A percentile compares a stretch with the other conserved stretches of the same genome.
Evolutionary conservation across 805 yeast species (phyloP).

Genomic region (Brettanomyces custersianus): DNA sequence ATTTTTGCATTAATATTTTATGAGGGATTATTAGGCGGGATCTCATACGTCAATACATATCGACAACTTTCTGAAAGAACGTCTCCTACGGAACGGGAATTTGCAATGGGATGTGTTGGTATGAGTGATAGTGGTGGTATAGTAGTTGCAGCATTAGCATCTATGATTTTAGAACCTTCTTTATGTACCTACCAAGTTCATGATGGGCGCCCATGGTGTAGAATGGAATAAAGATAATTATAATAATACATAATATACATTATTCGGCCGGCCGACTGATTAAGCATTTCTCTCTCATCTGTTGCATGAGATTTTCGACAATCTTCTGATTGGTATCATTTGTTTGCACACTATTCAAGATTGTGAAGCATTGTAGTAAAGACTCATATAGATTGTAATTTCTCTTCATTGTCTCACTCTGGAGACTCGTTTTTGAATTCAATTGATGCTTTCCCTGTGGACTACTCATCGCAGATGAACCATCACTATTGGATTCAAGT

Average conservation of each 20-base stretch:
- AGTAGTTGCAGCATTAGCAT: slow-evolving; percentile 69
- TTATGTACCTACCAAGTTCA: slow-evolving; percentile 65
- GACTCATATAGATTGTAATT: slow-evolving; percentile 8
- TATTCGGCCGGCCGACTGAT: too few relatives aligned
- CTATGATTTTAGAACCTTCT: slow-evolving; percentile 63
- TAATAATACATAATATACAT: too few relatives aligned
- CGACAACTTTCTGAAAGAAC: slow-evolving; percentile 60
- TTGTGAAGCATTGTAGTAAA: slow-evolving; percentile 55
- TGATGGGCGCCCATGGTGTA: slow-evolving; percentile 78
- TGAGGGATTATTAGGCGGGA: slow-evolving; percentile 89
- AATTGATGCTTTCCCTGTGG: too few relatives aligned
- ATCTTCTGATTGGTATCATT: slow-evolving; percentile 46
- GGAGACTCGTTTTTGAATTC: too few relatives aligned
- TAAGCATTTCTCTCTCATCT: slow-evolving; percentile 17
- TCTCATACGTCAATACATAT: slow-evolving; percentile 84
- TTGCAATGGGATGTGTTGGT: slow-evolving; percentile 76
- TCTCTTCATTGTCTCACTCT: too few relatives aligned
- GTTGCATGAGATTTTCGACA: slow-evolving; percentile 43
- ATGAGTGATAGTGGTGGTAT: slow-evolving; percentile 82
- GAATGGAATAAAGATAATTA: slow-evolving; percentile 18
- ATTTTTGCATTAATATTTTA: slow-evolving; percentile 61
- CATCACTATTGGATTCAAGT: too few relatives aligned
- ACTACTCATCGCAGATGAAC: too few relatives aligned
- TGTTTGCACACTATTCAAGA: slow-evolving; percentile 43
- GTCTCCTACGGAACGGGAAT: slow-evolving; percentile 48